Base-by-base conservation (phyloP, 306 rosid species). In the Cyamopsis tetragonoloba region DNA sequence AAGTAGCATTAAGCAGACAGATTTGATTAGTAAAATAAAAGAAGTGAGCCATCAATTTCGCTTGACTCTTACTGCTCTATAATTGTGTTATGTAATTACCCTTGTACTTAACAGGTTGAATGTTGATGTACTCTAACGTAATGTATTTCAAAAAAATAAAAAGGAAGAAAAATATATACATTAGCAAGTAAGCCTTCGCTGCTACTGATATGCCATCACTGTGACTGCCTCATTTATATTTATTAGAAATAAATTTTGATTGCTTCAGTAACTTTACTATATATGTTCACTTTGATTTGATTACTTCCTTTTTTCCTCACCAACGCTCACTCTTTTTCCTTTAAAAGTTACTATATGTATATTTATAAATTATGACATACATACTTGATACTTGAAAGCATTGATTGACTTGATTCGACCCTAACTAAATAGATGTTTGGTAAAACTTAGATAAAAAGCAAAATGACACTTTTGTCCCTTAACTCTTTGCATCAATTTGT, bases 11-110 rank as follows among this genome's bases (percentile, higher is more conserved):
- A 84, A 76, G 62, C 79, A 71, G 15, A 39, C 34, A 20, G 75
- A 75, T 27, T 76, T 82, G 54, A 74, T 83, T 48, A 66, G 83
- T 31, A 87, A 77, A 61, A 72, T 89, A 9, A 87, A 75, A 79
- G 50, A 55, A 55, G 48, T 83, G 7, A 75, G 79, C 31, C 77
- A 72, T 73, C 86, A 83, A 13, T 69, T 88, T 59, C 80, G 82
- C 15, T 53, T 70, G n/a, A 74, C 87, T 30, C 66, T 84, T 6
- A 66, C 79, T 10, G 62, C 85, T 28, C 2, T 22, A n/a, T 69
- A 14, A 79, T 28, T 57, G 34, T 73, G 62, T 68, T 13, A n/a
- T 30, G 62, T 58, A 58, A 69, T 43, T 77, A 54, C 60, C 14
- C 35, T 62, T 49, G 44, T 70, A 13, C 26, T 60, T 41, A 11